These are phyloP conservation scores for Trypanosoma conorhini DNA, from an alignment of 208 protist genomes.

Conservation along the genomic window DNA sequence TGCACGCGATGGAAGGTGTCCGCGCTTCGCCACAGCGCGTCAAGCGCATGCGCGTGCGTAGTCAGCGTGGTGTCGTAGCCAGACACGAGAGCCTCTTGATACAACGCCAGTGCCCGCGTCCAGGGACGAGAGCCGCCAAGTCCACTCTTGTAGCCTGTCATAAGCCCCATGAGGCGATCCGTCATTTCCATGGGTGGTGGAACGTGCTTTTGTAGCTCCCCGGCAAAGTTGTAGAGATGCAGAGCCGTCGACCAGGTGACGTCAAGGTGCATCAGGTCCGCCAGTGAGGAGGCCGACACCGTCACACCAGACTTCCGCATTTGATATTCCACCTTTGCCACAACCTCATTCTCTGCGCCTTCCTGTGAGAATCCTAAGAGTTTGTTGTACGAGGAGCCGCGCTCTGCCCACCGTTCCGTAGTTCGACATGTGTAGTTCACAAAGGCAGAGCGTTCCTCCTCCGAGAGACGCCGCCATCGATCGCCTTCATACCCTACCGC, in stretches of 20 bases:
- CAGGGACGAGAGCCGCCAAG: slow-evolving; percentile 74
- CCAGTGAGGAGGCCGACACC: slow-evolving; percentile 36
- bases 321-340: slow-evolving; percentile 57
- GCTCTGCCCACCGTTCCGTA: slow-evolving; percentile 52
- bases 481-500: slow-evolving; percentile 36
- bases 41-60: slow-evolving; percentile 71
- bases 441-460: slow-evolving; percentile 51
- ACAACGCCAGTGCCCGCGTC: slow-evolving; percentile 53
- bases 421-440: slow-evolving; percentile 44
- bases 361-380: slow-evolving; percentile 57
- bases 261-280: slow-evolving; percentile 72
- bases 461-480: slow-evolving; percentile 43
- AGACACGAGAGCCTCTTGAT: slow-evolving; percentile 37
- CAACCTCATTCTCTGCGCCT: slow-evolving; percentile 63
- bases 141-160: slow-evolving; percentile 75
- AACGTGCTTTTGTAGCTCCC: slow-evolving; percentile 26
- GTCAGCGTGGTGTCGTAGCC: slow-evolving; percentile 60
- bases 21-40: slow-evolving; percentile 79
- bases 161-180: slow-evolving; percentile 67
- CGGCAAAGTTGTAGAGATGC: slow-evolving; percentile 43
- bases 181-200: slow-evolving; percentile 66
- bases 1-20: slow-evolving; percentile 63
- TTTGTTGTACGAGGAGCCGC: slow-evolving; percentile 50
- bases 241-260: slow-evolving; percentile 69
- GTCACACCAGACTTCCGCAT: slow-evolving; percentile 44